Percentiles rank a stretch among this genome's conserved stretches.
Conservation (phyloP, 1,284 basidiomycete species). For the Hemileia vastatrix region DNA sequence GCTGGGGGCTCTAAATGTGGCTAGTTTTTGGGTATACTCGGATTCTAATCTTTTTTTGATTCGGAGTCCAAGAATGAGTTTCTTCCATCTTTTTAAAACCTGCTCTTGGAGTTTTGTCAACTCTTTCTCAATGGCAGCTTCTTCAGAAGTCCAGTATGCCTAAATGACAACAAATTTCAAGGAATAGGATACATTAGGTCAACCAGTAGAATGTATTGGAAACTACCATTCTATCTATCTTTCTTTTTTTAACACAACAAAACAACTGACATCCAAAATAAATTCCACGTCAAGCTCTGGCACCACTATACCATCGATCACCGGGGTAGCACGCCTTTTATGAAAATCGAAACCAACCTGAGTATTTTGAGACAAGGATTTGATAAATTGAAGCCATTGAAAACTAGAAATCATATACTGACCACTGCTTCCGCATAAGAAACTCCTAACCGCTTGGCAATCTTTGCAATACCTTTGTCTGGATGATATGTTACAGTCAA, state of each 20-base stretch:
- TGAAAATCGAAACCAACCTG: slow-evolving; percentile 92
- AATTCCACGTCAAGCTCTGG: slow-evolving; percentile 66
- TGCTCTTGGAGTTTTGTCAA: slow-evolving; percentile 65
- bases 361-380: background rate
- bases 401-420: slow-evolving; percentile 37
- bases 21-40: slow-evolving; percentile 54
- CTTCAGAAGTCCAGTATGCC: slow-evolving; percentile 75
- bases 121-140: slow-evolving; percentile 65
- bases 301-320: slow-evolving; percentile 76
- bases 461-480: slow-evolving; percentile 69
- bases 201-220: background rate
- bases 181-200: background rate
- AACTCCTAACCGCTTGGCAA: slow-evolving; percentile 74
- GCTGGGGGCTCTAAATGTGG: background rate
- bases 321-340: slow-evolving; percentile 73
- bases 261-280: slow-evolving; percentile 61
- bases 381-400: background rate
- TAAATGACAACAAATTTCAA: slow-evolving; percentile 38
- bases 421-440: slow-evolving; percentile 90
- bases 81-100: slow-evolving; percentile 77
- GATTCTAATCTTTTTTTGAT: slow-evolving; percentile 71
- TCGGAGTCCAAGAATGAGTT: slow-evolving; percentile 74
- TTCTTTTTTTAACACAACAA: too few relatives aligned
- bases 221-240: too few relatives aligned
- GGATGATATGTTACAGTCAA: background rate